A percentile compares a stretch with the other conserved stretches of the same genome.
Conservation (phyloP, 352 stramenopile species). For the Peronosclerospora sorghi region DNA sequence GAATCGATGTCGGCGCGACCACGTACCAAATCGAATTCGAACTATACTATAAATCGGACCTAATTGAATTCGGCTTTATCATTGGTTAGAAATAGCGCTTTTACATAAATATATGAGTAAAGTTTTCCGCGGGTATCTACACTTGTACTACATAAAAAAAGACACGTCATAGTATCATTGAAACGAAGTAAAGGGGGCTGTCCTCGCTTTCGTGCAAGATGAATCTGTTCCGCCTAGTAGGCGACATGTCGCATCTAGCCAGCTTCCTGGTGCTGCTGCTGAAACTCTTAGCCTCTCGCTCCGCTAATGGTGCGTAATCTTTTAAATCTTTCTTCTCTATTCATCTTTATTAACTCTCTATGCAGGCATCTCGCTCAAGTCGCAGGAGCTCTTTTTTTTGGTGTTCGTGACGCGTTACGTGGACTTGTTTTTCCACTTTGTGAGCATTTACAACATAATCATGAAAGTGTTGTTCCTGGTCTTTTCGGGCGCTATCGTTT, state of each 20-base stretch:
- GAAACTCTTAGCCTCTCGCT: constrained; percentile 87
- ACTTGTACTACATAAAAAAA: not conserved
- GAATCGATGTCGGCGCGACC: no score
- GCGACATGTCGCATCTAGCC: constrained; percentile 98
- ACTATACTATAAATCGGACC: no score
- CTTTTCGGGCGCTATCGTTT: constrained; percentile 95
- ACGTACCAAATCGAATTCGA: no score
- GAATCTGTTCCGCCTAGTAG: constrained; percentile 96
- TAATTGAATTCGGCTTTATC: no score
- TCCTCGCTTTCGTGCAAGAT: constrained; percentile 30
- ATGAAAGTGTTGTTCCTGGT: constrained; percentile 99
- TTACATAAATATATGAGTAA: no score
- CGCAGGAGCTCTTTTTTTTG: constrained; percentile 98
- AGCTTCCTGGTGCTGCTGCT: constrained; percentile 98
- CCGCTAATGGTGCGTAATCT: constrained; percentile 36
- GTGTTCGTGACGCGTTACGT: constrained; percentile 98
- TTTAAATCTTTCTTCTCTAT: not conserved
- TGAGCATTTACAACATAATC: constrained; percentile 96
- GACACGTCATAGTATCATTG: constrained; percentile 21
- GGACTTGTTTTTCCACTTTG: constrained; percentile 94
- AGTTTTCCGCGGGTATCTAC: no score
- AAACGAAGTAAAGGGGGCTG: constrained; percentile 5
- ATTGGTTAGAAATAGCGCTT: no score
- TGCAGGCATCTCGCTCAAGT: constrained; percentile 95
- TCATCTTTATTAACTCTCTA: not conserved